These are phyloP conservation scores for Suhomyces wounanorum DNA, from an alignment of 1,139 yeast genomes.

Conservation along the genomic window DNA sequence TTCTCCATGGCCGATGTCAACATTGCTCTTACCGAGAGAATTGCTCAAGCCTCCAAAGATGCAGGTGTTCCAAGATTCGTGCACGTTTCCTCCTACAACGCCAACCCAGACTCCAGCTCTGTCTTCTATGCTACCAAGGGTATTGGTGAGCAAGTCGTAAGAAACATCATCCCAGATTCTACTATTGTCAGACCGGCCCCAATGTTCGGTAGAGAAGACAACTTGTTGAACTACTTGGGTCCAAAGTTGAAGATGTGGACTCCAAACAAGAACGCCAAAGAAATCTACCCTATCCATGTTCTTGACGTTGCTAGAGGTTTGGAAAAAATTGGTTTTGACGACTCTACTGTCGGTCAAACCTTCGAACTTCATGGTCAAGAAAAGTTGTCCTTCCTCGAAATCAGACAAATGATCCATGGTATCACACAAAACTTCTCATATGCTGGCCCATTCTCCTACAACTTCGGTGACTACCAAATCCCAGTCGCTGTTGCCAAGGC, in stretches of 20 bases:
- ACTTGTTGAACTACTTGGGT: slow-evolving; percentile 65
- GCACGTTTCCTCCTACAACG: slow-evolving; percentile 82
- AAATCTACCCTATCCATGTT: slow-evolving; percentile 73
- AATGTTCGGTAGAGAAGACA: slow-evolving; percentile 76
- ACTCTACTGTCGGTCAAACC: slow-evolving; percentile 74
- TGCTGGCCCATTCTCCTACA: slow-evolving; percentile 55
- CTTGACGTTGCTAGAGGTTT: slow-evolving; percentile 78
- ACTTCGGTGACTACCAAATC: slow-evolving; percentile 51
- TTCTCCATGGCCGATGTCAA: slow-evolving; percentile 82
- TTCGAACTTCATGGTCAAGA: slow-evolving; percentile 79
- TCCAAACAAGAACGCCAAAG: slow-evolving; percentile 65
- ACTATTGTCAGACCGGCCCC: slow-evolving; percentile 89
- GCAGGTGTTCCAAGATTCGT: slow-evolving; percentile 74
- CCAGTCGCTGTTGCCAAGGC: slow-evolving; percentile 47
- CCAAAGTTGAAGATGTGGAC: slow-evolving; percentile 60
- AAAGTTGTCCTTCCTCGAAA: slow-evolving; percentile 60
- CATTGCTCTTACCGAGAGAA: slow-evolving; percentile 75
- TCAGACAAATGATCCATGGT: slow-evolving; percentile 70
- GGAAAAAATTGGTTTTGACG: slow-evolving; percentile 80
- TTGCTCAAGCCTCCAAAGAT: slow-evolving; percentile 71
- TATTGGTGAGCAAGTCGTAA: slow-evolving; percentile 71
- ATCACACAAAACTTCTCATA: slow-evolving; percentile 61
- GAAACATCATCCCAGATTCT: slow-evolving; percentile 68
- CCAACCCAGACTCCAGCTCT: slow-evolving; percentile 67
- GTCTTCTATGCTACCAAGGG: slow-evolving; percentile 81